Base-by-base conservation (phyloP, 2,329 filamentous ascomycete species). In the Scytalidium lignicola region DNA sequence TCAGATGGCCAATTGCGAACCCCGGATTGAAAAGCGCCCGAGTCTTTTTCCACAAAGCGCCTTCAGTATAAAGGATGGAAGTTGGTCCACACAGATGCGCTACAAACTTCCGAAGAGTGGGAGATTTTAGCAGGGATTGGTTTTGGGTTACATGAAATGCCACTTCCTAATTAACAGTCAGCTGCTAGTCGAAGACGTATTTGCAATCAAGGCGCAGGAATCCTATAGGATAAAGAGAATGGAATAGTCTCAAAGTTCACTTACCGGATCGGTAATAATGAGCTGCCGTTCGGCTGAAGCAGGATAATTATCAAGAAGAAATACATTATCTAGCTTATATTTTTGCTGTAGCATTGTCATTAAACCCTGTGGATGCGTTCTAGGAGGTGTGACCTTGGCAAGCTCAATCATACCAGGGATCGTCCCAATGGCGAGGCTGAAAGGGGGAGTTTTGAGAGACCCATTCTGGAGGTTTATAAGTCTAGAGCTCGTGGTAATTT, bases 11-110 rank as follows among this genome's bases (percentile, higher is more conserved):
- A 10, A 53, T 42, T 12, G 46, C 47, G 43, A 63, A 62, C 2
- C 60, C 58, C n/a, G 54, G 55, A 44, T 54, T 58, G 17, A 62
- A 63, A 4, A 61, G 39, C 17, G 52, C 50, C 2, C 58, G 55
- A 2, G 50, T 44, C 15, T 46, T 51, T 44, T 57, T 61, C 60
- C 59, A 63, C 40, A 56, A 49, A n/a, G 48, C 29, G 41, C 53
- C 58, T 15, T 55, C 48, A 5, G 37, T 32, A 23, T 43, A 23
- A 12, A 55, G 15, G 44, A 55, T 52, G 21, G 50, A 49, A 3
- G 42, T 53, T 12, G 45, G 47, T 3, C 55, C 55, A 17, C 48
- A 47, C 20, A 41, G 20, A 28, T 47, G 29, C n/a, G 10, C 44
- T 10, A 40, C 32, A 19, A 19, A 47, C 7, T 40, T 13, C 9